These are phyloP conservation scores for Adansonia digitata DNA, from an alignment of 345 rosid genomes.

Conservation along the genomic window DNA sequence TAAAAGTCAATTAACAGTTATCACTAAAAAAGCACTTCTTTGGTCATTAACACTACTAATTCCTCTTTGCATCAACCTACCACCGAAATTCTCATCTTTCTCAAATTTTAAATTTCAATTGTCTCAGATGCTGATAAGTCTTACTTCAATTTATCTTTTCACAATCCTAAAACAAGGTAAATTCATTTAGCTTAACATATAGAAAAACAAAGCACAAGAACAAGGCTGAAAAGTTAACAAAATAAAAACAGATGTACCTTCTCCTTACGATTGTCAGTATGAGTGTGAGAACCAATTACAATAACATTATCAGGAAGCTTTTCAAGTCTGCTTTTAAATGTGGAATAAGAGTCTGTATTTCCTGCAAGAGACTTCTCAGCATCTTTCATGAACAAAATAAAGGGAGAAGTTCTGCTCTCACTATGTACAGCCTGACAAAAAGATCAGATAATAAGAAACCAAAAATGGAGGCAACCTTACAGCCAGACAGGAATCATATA, in stretches of 20 bases:
- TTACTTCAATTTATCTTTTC: too few relatives aligned
- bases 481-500: too few relatives aligned
- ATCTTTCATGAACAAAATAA: slow-evolving; percentile 80
- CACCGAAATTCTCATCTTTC: too few relatives aligned
- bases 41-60: not conserved
- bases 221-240: not conserved
- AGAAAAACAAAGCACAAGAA: not conserved
- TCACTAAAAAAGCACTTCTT: not conserved
- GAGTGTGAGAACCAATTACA: slow-evolving; percentile 83
- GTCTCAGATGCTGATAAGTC: too few relatives aligned
- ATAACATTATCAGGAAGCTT: slow-evolving; percentile 67
- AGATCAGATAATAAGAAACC: too few relatives aligned
- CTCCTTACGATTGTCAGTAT: slow-evolving; percentile 87
- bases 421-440: slow-evolving; percentile 53
- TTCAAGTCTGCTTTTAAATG: slow-evolving; percentile 70
- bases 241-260: slow-evolving; percentile 54
- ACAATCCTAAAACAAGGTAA: not conserved
- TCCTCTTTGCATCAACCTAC: not conserved
- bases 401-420: slow-evolving; percentile 65
- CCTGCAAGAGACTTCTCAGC: slow-evolving; percentile 77
- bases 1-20: not conserved
- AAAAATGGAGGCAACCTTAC: too few relatives aligned
- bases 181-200: not conserved
- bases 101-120: too few relatives aligned
- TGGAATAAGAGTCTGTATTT: slow-evolving; percentile 58